Base-by-base conservation (phyloP, 169 alveolate species). In the Plasmodium falciparum region DNA sequence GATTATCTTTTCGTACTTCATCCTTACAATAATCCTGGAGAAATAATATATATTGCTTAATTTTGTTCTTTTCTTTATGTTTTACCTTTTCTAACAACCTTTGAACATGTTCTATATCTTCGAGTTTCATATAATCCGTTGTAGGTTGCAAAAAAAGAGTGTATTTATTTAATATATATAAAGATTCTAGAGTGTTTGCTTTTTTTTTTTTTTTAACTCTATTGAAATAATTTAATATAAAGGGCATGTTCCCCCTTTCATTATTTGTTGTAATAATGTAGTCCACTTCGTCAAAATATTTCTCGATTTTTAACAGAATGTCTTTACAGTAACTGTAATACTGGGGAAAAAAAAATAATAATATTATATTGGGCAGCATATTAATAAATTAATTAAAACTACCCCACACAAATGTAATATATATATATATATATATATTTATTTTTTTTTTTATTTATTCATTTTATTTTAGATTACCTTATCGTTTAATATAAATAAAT, bases 221-320 rank as follows among this genome's bases (percentile, higher is more conserved):
- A 56, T 69, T 80, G 61, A 80, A 80, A 61, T 80, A 80, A 15
- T 80, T 80, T 15, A 80, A 47, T 26, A 80, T 80, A 22, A 67
- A 72, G 3, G 90, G 90, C 9, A 80, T 80, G 13, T 62, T 67
- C 13, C 80, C 83, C 15, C 76, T 39, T 47, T 80, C 90, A 54
- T 80, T 80, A 61, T 80, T 80, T 0, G 90, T 80, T n/a, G 90
- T 69, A n/a, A 80, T 72, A 22, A 80, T 63, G n/a, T 80, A 80
- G 59, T 80, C 90, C 13, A 80, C 90, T 80, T 80, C 74, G 39
- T 80, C 66, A 26, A 26, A 80, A 62, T 22, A 80, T 33, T 69
- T 80, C 29, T 80, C 90, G 13, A 80, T 80, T 62, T 56, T 80
- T 50, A 80, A 67, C n/a, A 80, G 50, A 8, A 80, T 29, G 13